Conservation (phyloP, 2,329 filamentous ascomycete genomes). For the Penicillium expansum region DNA sequence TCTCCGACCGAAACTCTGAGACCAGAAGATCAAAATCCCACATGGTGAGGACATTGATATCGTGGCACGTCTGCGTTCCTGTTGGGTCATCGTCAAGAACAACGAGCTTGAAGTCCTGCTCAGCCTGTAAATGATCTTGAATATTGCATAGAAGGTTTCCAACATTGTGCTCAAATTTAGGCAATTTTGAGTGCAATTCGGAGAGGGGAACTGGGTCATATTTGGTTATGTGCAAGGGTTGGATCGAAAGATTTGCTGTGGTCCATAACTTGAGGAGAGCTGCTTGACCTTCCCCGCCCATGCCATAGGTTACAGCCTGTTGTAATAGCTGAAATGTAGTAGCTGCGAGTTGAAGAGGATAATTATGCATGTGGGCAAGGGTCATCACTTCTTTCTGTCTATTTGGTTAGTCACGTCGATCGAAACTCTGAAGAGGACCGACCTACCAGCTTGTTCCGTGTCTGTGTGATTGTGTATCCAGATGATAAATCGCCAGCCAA, state of each 20-base stretch:
- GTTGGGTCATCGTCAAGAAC: slow-evolving; percentile 1
- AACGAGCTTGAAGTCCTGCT: neutral
- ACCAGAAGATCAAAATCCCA: neutral
- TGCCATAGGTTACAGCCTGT: slow-evolving; percentile 3
- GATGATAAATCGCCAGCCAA: slow-evolving; percentile 3
- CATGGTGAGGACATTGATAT: neutral
- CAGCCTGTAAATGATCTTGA: neutral
- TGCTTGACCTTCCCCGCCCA: neutral
- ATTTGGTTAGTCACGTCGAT: neutral
- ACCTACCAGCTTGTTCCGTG: slow-evolving; percentile 2
- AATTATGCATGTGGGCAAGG: slow-evolving; percentile 7
- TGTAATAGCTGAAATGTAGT: slow-evolving; percentile 6
- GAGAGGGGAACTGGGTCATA: neutral
- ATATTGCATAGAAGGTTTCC: neutral
- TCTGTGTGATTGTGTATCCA: neutral
- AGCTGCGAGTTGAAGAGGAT: slow-evolving; percentile 6
- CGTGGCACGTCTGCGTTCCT: neutral
- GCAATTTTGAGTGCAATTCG: neutral
- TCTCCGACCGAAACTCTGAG: neutral
- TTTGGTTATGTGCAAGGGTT: neutral
- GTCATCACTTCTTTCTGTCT: slow-evolving; percentile 1
- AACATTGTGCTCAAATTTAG: neutral
- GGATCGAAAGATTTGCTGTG: neutral
- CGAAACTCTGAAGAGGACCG: neutral
- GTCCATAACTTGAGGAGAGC: slow-evolving; percentile 7